A percentile compares a stretch with the other conserved stretches of the same genome.
Conservation (phyloP, 306 rosid species). For the Quercus aquifolioides region DNA sequence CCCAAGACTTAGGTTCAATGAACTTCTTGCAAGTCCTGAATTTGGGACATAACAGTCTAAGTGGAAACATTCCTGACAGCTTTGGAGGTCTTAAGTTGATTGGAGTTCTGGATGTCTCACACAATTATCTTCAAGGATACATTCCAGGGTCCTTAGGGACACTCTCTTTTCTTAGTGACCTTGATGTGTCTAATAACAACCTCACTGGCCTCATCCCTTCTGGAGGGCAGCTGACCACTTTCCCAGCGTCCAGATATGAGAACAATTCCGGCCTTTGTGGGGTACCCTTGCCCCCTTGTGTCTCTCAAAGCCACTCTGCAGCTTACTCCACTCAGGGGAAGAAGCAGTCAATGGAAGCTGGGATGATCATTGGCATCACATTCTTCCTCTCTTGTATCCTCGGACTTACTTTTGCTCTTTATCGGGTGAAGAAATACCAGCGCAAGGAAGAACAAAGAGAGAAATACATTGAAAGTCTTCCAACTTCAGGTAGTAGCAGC, state of each 20-base stretch:
- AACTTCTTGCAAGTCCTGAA: conserved; percentile 60
- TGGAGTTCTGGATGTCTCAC: conserved; percentile 77
- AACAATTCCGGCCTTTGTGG: conserved; percentile 79
- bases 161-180: conserved; percentile 72
- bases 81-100: conserved; percentile 53
- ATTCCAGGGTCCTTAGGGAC: conserved; percentile 58
- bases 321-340: conserved; percentile 15
- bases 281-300: conserved; percentile 48
- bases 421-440: conserved; percentile 30
- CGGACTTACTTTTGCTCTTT: conserved; percentile 36
- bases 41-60: conserved; percentile 62
- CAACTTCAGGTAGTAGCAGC: conserved; percentile 71
- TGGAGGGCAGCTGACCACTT: conserved; percentile 75
- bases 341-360: conserved; percentile 42
- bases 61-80: conserved; percentile 59
- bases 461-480: conserved; percentile 62
- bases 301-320: conserved; percentile 20
- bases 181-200: conserved; percentile 75
- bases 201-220: conserved; percentile 61
- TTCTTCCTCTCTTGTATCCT: conserved; percentile 43
- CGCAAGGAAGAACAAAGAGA: conserved; percentile 41
- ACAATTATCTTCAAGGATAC: conserved; percentile 52
- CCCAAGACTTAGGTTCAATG: conserved; percentile 45
- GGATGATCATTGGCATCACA: conserved; percentile 36
- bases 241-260: conserved; percentile 60